Evolutionary conservation across 768 basidiomycete species (phyloP).

Genomic region (Asterophora lycoperdoides): DNA sequence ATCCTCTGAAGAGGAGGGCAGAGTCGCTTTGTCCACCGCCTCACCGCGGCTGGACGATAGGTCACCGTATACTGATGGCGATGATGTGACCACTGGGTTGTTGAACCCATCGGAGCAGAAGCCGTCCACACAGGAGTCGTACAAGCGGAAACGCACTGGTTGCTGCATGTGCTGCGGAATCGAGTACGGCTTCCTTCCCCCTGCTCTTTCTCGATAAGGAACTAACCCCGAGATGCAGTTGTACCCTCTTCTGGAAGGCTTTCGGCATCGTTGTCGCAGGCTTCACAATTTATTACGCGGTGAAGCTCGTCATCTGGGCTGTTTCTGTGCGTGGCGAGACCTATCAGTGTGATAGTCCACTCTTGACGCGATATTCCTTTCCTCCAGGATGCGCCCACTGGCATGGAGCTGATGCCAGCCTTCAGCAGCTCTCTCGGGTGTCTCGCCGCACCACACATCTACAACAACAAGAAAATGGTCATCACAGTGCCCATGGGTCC

Average conservation of each 20-base stretch:
- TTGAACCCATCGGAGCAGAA: constrained; percentile 26
- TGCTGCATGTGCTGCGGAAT: constrained; percentile 49
- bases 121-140: no score
- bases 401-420: constrained; percentile 52
- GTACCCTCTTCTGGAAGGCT: constrained; percentile 51
- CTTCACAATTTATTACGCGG: constrained; percentile 36
- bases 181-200: constrained; percentile 1
- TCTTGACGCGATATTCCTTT: background rate
- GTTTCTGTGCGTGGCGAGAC: constrained; percentile 32
- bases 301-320: constrained; percentile 45
- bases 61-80: constrained; percentile 18
- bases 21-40: constrained; percentile 26
- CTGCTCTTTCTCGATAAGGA: background rate
- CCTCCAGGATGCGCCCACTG: constrained; percentile 42
- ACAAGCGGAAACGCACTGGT: constrained; percentile 26
- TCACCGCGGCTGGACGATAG: background rate
- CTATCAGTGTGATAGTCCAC: background rate
- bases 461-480: constrained; percentile 35
- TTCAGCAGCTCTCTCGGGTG: constrained; percentile 54
- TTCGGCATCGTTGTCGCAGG: constrained; percentile 45
- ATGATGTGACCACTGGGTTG: constrained; percentile 29
- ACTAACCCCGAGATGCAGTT: constrained; percentile 28
- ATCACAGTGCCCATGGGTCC: constrained; percentile 33
- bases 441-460: constrained; percentile 38
- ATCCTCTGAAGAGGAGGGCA: constrained; percentile 38